These are phyloP conservation scores for Striga asiatica DNA, from an alignment of 257 asterid genomes.

Conservation along the genomic window DNA sequence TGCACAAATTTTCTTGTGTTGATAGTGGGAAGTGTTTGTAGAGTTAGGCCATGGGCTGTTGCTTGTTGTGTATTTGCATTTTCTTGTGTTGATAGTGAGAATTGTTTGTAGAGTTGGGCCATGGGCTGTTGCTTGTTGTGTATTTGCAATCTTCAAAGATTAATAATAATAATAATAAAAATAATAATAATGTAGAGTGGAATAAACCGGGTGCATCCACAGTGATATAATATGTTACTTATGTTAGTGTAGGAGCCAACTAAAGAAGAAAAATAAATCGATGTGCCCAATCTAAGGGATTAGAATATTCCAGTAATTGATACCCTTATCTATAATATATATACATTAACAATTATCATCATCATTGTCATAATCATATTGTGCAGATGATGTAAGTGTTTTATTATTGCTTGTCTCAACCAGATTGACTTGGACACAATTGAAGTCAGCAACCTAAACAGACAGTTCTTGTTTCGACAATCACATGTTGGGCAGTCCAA, in stretches of 20 bases:
- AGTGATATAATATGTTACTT: no score
- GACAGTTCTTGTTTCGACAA: conserved; percentile 92
- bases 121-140: neutral
- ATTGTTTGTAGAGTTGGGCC: neutral
- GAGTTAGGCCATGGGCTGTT: neutral
- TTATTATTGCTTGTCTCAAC: conserved; percentile 18
- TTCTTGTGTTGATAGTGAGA: neutral
- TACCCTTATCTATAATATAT: no score
- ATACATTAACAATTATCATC: no score
- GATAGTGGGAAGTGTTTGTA: neutral
- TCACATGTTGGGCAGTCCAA: conserved; percentile 95
- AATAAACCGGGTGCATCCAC: no score
- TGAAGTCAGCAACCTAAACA: conserved; percentile 96
- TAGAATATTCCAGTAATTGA: no score
- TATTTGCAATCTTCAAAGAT: no score
- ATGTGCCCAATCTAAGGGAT: no score
- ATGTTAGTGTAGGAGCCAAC: no score
- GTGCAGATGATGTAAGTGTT: conserved; percentile 6
- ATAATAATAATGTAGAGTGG: no score
- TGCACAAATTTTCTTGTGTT: neutral
- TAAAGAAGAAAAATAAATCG: no score
- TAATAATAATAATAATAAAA: no score
- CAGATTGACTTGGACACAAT: conserved; percentile 99
- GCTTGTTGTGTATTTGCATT: neutral
- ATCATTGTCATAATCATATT: neutral